Evolutionary conservation across 352 stramenopile species (phyloP), one percentile per base, ranked within the genome.

Genomic region (Phytopythium kandeliae): DNA sequence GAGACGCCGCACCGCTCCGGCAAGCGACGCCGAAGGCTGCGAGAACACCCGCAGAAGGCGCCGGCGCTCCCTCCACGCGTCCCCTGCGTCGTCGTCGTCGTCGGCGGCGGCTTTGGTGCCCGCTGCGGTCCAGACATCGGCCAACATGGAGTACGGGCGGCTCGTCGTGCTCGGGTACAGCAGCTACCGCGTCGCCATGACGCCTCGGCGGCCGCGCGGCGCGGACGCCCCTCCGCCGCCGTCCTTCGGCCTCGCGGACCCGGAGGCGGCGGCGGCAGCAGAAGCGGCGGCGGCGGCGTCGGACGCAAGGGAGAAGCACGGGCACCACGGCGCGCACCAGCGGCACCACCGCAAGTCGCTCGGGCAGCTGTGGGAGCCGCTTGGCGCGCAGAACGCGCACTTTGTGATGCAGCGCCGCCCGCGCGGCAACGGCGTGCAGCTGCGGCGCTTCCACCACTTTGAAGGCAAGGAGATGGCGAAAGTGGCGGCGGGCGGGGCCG

Each of bases 161-260:
- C 71, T 92, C 38, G 78, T 92, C 6, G 81, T 92, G 62, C 64
- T 92, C 16, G 81, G 81, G 55, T 92, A 92, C 62, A 92, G 78
- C 67, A 87, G 76, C 76, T 92, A 92, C 67, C 76, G 74, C 51
- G 74, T 89, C 30, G 78, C 74, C 41, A 51, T 43, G 46, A 68
- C 69, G 52, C 67, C 69, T 33, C 61, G 35, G 2, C 67, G 54
- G 19, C 51, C 59, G 15, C 60, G 58, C 24, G 74, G 52, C 22
- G 55, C 53, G 3, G 53, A 49, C n/a, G 5, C 41, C 8, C 21
- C 35, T 5, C 37, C 56, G 6, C 57, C 55, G 25, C 52, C 52
- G 22, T 75, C 69, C 1, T 79, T 79, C 36, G 71, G 69, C 0
- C 66, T 71, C n/a, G 48, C 57, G n/a, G 63, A 67, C 42, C 49